Evolutionary conservation across 2,329 filamentous ascomycete species (phyloP), one percentile per base, ranked within the genome.

Genomic region (Davidsoniella eucalypti): DNA sequence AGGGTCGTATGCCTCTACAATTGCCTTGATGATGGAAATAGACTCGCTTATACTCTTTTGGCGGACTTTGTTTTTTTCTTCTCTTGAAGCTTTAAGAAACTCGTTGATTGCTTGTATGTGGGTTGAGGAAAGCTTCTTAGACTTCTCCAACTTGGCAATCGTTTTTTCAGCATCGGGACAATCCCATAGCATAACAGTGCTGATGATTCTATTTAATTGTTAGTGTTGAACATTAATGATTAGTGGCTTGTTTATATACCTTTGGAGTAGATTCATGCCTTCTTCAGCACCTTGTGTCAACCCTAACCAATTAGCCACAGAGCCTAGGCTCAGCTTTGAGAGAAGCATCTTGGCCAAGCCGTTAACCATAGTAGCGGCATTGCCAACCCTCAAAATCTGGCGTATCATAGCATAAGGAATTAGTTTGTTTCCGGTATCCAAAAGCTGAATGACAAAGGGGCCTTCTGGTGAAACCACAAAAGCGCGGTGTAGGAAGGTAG

Each of bases 361-460:
- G 58, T 74, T 83, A 51, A 90, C 80, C 84, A 92, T 88, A 17
- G 78, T 83, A 1, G 84, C 84, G 0, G 84, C 84, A 60, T 90
- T 92, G 5, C 84, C 82, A 12, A 88, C 72, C 39, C 78, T 76
- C 3, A 92, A 66, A 0, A 83, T 86, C 61, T 88, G 82, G 53
- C 79, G 73, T 47, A 88, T 70, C 55, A 86, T 67, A 40, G 73
- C 70, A 60, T 87, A 90, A 0, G 84, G 84, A 0, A 87, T 65
- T 51, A 88, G 67, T 50, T 73, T 76, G 61, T 88, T 80, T 9
- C 81, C 70, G 55, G 76, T 84, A 51, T 82, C 78, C 26, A 86
- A 64, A 38, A 88, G 72, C 52, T 80, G 81, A 17, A 87, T 66
- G 23, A 90, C 65, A 55, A 84, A 84, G 39, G 80, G 82, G 0